Conservation (phyloP, 2,329 filamentous ascomycete species). For the Aspergillus bombycis region DNA sequence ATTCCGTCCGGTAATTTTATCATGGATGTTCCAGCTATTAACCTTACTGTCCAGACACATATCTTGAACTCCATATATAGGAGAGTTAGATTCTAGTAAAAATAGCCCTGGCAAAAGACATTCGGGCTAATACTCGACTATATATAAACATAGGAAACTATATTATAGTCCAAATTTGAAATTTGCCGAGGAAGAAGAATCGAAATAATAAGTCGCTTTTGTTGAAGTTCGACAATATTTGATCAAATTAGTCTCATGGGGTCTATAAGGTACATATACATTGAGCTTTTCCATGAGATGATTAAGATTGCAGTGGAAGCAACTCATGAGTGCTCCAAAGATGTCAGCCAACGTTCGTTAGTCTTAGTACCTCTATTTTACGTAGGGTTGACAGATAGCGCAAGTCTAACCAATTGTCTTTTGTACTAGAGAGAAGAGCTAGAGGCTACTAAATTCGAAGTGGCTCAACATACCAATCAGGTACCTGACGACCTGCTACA, state of each 20-base stretch:
- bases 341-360: not conserved
- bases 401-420: not conserved
- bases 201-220: not conserved
- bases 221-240: not conserved
- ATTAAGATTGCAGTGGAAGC: not conserved
- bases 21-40: not conserved
- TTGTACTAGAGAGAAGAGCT: not conserved
- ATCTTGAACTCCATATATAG: not conserved
- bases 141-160: not conserved
- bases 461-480: too few relatives aligned
- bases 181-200: not conserved
- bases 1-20: not conserved
- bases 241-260: not conserved
- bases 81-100: not conserved
- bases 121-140: not conserved
- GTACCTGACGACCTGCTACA: not conserved
- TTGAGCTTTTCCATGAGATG: not conserved
- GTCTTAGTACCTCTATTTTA: not conserved
- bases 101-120: not conserved
- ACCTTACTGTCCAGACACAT: not conserved
- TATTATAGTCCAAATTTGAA: not conserved
- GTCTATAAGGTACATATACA: not conserved
- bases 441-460: not conserved
- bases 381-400: not conserved
- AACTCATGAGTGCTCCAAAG: not conserved